Evolutionary conservation across 176 grass and related monocot species (phyloP).

Genomic region (Carex parvula): DNA sequence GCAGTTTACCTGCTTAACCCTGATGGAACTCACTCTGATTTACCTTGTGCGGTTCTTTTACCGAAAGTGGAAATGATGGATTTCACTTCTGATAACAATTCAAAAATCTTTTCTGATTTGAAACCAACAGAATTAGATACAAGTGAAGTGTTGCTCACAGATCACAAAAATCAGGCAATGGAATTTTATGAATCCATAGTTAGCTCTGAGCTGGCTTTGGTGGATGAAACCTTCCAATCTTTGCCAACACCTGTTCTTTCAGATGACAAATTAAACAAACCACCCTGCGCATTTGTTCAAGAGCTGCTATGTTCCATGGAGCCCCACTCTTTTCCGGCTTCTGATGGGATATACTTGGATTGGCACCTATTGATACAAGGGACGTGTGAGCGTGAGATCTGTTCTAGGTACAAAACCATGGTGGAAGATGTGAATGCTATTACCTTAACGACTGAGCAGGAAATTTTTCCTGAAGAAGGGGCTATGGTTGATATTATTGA

Average conservation of each 20-base stretch:
- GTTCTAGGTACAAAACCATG: slow-evolving; percentile 47
- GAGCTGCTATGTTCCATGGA: slow-evolving; percentile 52
- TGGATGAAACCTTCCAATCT: slow-evolving; percentile 77
- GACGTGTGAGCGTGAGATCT: slow-evolving; percentile 60
- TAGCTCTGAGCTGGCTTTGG: slow-evolving; percentile 69
- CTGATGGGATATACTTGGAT: slow-evolving; percentile 89
- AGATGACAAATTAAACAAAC: slow-evolving; percentile 56
- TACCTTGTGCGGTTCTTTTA: slow-evolving; percentile 56
- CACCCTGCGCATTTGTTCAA: slow-evolving; percentile 21
- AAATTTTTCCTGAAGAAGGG: slow-evolving; percentile 37
- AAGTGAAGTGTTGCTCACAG: slow-evolving; percentile 52
- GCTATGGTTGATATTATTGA: slow-evolving; percentile 35
- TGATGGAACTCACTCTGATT: slow-evolving; percentile 54
- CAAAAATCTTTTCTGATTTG: slow-evolving; percentile 53
- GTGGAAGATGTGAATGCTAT: slow-evolving; percentile 52
- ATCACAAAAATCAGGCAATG: slow-evolving; percentile 39
- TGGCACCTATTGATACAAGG: slow-evolving; percentile 79
- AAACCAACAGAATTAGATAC: slow-evolving; percentile 37
- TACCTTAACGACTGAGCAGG: slow-evolving; percentile 42
- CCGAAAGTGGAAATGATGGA: slow-evolving; percentile 71
- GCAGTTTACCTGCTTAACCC: slow-evolving; percentile 55
- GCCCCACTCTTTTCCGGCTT: slow-evolving; percentile 55
- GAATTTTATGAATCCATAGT: slow-evolving; percentile 68
- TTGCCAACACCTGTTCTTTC: slow-evolving; percentile 67
- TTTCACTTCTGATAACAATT: slow-evolving; percentile 44